Evolutionary conservation across 1,139 yeast genomes (phyloP), one percentile per base, ranked within the genome.

Genomic region (Hemisphaericaspora xylanilytica): DNA sequence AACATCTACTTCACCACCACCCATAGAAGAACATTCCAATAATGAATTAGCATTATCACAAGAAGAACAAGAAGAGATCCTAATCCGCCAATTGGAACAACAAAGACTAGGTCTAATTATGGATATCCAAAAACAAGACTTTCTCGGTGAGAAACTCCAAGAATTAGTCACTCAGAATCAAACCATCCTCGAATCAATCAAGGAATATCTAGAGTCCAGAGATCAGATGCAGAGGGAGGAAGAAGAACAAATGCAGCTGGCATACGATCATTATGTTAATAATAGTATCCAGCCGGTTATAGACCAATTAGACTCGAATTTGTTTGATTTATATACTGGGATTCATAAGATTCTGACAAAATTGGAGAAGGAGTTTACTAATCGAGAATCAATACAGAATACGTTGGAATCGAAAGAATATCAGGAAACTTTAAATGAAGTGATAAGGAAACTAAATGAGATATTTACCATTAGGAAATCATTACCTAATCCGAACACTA

Each of bases 91-190:
- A 17, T 50, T 73, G 17, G 72, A 73, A 40, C 48, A 49, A 20
- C 65, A 66, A 42, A 53, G 78, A 33, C 41, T 71, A 5, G 54
- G 53, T 11, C 45, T 72, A 25, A 55, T 73, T 6, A 59, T 70
- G 67, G 72, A 67, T 25, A 54, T 75, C 2, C 78, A 74, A 47
- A 57, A 66, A 35, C 73, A 73, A 40, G 76, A 72, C 32, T 67
- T 52, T 41, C 37, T 70, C 1, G 44, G 61, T 2, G 59, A 51
- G 12, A 67, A 65, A 45, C 51, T 73, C 41, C 37, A 47, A n/a
- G 67, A 62, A 22, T 43, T 73, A 20, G 51, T 72, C 3, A 52
- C 50, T 17, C 73, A 71, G 45, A 69, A 73, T 45, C 58, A 65
- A 29, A 72, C 67, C 12, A 59, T 74, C 22, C 52, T 73, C 4